phyloP scores from a whole-genome alignment of 2,329 filamentous ascomycete species.

The Arthrobotrys musiformis region DNA sequence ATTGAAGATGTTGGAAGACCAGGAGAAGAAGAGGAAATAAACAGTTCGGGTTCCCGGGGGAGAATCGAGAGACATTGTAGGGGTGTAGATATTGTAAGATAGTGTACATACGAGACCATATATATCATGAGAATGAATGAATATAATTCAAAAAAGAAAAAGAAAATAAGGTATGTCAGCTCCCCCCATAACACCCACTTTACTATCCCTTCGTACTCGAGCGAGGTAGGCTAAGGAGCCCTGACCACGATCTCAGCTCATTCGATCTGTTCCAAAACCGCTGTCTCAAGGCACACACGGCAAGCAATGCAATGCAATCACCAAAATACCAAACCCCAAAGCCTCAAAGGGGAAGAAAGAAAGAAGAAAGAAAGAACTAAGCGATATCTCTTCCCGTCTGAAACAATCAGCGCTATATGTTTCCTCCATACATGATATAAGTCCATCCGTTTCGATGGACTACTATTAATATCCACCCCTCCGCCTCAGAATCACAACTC shows the following conservation, averaged over 20 bases:
- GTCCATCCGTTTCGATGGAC: conserved; percentile 1
- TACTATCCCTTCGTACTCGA: not conserved
- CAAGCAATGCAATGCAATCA: conserved; percentile 24
- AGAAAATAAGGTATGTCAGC: not conserved
- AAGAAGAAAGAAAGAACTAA: conserved; percentile 13
- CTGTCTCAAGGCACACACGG: conserved; percentile 22
- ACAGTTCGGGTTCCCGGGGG: not conserved
- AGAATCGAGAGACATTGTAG: not conserved
- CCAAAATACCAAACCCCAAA: not conserved
- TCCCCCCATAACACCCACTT: not conserved
- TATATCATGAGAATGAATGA: too few species aligned
- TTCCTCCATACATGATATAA: not conserved
- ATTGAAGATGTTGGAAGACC: conserved; percentile 33
- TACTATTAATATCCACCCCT: conserved; percentile 32
- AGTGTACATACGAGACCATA: conserved; percentile 49
- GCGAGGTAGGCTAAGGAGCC: conserved; percentile 13
- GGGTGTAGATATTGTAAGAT: conserved; percentile 18
- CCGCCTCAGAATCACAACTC: conserved; percentile 6
- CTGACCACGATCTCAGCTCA: not conserved
- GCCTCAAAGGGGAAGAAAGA: conserved; percentile 28
- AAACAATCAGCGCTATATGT: conserved; percentile 27
- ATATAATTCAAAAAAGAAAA: not conserved
- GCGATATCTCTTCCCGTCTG: not conserved
- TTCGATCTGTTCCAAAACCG: conserved; percentile 18
- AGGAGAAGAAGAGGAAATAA: conserved; percentile 27